Conservation (phyloP, 345 rosid species). For the Linum trigynum region DNA sequence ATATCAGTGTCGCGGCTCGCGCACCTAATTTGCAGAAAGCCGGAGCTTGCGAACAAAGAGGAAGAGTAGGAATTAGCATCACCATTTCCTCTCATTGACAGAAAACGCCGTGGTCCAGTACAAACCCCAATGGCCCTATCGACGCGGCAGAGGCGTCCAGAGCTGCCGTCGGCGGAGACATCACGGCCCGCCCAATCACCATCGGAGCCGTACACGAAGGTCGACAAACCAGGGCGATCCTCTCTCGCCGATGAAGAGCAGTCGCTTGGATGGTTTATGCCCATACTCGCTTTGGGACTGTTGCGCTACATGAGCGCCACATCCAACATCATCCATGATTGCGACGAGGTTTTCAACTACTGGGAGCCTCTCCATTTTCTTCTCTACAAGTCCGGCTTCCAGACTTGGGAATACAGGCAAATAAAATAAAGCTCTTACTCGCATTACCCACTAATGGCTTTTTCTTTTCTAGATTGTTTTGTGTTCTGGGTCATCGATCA, state of each 20-base stretch:
- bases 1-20: no score
- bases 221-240: constrained; percentile 46
- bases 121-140: constrained; percentile 21
- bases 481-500: no score
- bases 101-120: no score
- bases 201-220: constrained; percentile 42
- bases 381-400: constrained; percentile 86
- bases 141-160: constrained; percentile 63
- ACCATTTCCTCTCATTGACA: no score
- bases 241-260: constrained; percentile 23
- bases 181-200: not conserved
- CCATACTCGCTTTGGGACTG: constrained; percentile 60
- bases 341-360: constrained; percentile 97
- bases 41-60: no score
- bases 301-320: constrained; percentile 95
- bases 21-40: no score
- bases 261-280: constrained; percentile 65
- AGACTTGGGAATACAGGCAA: constrained; percentile 97
- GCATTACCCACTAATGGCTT: no score
- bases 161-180: constrained; percentile 29
- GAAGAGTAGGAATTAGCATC: no score
- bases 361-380: constrained; percentile 98
- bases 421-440: not conserved
- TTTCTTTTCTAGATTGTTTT: no score
- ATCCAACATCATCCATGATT: constrained; percentile 92